Conservation (phyloP, 75 land plant genomes). For the Chamaecyparis obtusa region DNA sequence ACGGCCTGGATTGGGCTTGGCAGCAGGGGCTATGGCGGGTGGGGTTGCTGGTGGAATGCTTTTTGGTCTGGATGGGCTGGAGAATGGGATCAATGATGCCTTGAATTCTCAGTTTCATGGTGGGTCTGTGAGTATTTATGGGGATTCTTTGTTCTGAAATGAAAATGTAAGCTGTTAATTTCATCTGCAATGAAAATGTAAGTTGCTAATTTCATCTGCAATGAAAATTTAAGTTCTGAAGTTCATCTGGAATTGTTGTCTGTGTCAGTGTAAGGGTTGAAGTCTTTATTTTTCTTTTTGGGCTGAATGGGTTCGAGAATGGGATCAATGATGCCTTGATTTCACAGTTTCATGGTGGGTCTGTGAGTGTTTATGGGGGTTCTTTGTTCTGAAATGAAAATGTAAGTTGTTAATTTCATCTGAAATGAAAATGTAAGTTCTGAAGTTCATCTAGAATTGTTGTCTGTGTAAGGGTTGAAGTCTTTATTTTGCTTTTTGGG, state of each 20-base stretch:
- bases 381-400: neutral
- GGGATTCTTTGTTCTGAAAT: neutral
- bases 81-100: neutral
- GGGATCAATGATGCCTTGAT: neutral
- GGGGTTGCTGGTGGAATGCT: neutral
- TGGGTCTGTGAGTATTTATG: neutral
- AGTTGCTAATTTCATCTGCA: too few species aligned
- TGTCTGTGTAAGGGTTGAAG: too few species aligned
- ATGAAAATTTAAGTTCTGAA: too few species aligned
- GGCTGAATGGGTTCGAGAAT: neutral
- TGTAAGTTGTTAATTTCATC: too few species aligned
- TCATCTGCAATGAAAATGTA: too few species aligned
- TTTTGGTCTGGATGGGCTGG: neutral
- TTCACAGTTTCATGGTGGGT: neutral
- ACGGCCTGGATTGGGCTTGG: neutral
- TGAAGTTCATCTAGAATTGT: too few species aligned
- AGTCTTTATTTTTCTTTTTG: neutral
- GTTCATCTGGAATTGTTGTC: too few species aligned
- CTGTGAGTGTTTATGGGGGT: neutral
- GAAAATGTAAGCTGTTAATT: neutral
- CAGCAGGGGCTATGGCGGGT: neutral
- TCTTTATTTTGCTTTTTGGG: neutral
- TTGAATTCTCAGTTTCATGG: neutral
- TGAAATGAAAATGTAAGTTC: neutral
- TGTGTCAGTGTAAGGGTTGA: too few species aligned